Evolutionary conservation across 1,139 yeast genomes (phyloP).

Genomic region (Hyphopichia khmerensis): DNA sequence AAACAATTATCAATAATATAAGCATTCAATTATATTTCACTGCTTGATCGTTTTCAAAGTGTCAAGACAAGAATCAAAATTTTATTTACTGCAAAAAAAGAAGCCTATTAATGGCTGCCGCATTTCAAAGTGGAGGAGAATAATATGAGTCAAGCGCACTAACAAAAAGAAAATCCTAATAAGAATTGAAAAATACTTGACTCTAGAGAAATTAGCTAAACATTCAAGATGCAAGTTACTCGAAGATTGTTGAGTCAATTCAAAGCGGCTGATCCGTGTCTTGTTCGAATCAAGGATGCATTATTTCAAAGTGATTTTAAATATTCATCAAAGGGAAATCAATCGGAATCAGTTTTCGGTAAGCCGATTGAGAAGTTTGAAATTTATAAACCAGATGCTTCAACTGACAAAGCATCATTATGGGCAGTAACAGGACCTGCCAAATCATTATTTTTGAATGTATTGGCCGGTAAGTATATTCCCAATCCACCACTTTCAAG

Average conservation of each 20-base stretch:
- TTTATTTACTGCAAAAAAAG: no score
- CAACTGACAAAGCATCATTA: conserved; percentile 15
- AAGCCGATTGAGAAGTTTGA: conserved; percentile 28
- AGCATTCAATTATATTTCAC: no score
- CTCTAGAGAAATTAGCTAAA: no score
- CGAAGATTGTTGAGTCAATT: neutral
- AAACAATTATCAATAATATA: no score
- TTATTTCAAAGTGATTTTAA: conserved; percentile 12
- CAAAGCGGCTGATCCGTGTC: conserved; percentile 7
- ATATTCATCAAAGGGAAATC: conserved; percentile 4
- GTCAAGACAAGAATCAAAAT: no score
- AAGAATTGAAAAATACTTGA: no score
- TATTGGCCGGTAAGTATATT: conserved; percentile 39
- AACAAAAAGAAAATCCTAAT: no score
- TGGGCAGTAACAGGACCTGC: conserved; percentile 39
- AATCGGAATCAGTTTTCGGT: conserved; percentile 16
- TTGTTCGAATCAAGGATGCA: conserved; percentile 16
- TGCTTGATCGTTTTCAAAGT: no score
- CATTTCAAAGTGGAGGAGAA: no score
- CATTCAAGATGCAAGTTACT: neutral
- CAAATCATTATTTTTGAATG: conserved; percentile 33
- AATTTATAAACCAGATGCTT: conserved; percentile 14
- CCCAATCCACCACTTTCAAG: conserved; percentile 56
- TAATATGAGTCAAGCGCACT: no score
- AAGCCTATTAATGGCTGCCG: no score